phyloP scores from a whole-genome alignment of 768 basidiomycete species.

The Lactarius vividus region DNA sequence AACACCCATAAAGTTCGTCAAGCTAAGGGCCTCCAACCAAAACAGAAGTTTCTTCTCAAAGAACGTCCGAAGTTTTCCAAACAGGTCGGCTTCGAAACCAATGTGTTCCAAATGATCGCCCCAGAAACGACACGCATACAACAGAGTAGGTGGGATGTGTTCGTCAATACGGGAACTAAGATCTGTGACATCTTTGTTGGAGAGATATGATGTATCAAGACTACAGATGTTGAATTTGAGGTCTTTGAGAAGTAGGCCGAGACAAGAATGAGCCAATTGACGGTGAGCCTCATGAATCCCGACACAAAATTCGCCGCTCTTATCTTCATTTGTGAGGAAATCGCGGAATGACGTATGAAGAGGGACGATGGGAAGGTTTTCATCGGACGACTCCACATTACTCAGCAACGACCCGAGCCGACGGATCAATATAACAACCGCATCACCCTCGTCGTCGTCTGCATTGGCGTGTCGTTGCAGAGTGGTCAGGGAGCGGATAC shows the following conservation, averaged over 20 bases:
- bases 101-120: background rate
- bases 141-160: background rate
- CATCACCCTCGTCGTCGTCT: background rate
- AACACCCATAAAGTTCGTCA: background rate
- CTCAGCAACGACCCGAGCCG: background rate
- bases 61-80: background rate
- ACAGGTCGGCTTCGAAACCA: background rate
- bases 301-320: background rate
- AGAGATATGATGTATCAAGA: background rate
- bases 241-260: background rate
- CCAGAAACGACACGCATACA: constrained; percentile 8
- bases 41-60: background rate
- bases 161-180: background rate
- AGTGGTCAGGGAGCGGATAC: background rate
- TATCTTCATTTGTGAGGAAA: background rate
- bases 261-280: background rate
- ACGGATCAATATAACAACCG: background rate
- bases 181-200: background rate
- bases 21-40: background rate
- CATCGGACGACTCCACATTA: background rate
- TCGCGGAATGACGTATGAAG: background rate
- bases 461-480: background rate
- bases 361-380: background rate
- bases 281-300: background rate
- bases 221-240: constrained; percentile 8